phyloP scores from a whole-genome alignment of 2,329 filamentous ascomycete genomes.

The Scedosporium dehoogii region DNA sequence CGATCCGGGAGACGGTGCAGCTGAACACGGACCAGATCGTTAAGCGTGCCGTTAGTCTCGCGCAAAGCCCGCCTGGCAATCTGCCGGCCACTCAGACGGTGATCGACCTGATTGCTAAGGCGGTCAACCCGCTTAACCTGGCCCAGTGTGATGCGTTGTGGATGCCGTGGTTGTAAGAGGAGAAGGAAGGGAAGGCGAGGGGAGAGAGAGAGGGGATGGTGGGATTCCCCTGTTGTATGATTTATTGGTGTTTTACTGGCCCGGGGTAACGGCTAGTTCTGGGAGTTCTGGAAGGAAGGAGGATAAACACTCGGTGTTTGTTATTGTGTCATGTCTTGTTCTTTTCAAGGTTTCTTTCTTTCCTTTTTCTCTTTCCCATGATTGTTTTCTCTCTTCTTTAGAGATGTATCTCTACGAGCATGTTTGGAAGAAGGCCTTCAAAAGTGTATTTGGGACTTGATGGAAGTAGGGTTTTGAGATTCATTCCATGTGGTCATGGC shows the following conservation, averaged over 20 bases:
- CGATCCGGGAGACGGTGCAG: constrained; percentile 70
- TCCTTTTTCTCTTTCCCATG: not conserved
- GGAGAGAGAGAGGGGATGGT: not conserved
- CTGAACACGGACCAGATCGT: constrained; percentile 85
- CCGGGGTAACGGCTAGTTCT: not conserved
- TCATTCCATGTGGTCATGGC: too few relatives aligned
- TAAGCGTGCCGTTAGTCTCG: constrained; percentile 77
- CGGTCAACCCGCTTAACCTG: constrained; percentile 84
- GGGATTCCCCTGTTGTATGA: not conserved
- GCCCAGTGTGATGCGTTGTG: constrained; percentile 84
- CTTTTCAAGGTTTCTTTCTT: constrained; percentile 8
- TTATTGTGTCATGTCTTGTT: not conserved
- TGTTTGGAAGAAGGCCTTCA: too few relatives aligned
- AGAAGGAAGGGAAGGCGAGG: not conserved
- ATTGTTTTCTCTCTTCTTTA: not conserved
- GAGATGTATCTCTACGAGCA: not conserved
- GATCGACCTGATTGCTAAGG: constrained; percentile 85
- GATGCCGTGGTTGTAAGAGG: constrained; percentile 81
- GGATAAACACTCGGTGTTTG: not conserved
- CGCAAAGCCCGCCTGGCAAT: constrained; percentile 66
- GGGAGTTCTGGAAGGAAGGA: not conserved
- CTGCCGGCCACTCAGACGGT: constrained; percentile 94
- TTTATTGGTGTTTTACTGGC: not conserved
- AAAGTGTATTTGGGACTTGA: too few relatives aligned
- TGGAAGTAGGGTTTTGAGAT: too few relatives aligned